phyloP scores from a whole-genome alignment of 495 filamentous ascomycete species.

The Xylaria sp. region DNA sequence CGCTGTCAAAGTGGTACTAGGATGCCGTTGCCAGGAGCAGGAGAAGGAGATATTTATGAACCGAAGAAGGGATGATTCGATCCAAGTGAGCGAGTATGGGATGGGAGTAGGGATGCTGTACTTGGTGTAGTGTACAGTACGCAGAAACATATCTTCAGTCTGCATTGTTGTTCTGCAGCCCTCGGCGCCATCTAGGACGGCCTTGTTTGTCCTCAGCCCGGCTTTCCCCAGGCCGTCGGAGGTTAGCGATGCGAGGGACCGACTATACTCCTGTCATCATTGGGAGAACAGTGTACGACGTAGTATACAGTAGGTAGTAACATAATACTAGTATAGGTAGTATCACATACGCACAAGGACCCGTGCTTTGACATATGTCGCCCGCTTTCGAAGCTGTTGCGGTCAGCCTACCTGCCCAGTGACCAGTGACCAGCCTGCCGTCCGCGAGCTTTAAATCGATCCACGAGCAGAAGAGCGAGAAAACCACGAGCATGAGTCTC shows the following conservation, averaged over 20 bases:
- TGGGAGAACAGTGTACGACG: not conserved
- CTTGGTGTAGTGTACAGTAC: not conserved
- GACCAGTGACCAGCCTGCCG: not conserved
- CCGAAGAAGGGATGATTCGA: not conserved
- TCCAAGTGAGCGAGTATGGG: too few relatives aligned
- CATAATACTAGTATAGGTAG: too few relatives aligned
- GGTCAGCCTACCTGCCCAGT: not conserved
- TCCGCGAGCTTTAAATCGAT: not conserved
- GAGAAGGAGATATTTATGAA: not conserved
- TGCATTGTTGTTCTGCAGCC: not conserved
- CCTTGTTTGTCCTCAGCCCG: not conserved
- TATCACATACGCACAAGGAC: too few relatives aligned
- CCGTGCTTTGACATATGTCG: not conserved
- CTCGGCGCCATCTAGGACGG: constrained; percentile 3
- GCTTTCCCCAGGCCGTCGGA: constrained; percentile 7
- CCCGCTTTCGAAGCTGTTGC: not conserved
- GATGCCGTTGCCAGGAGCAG: not conserved
- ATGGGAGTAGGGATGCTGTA: not conserved
- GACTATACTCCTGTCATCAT: not conserved
- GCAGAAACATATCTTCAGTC: not conserved
- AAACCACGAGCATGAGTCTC: too few relatives aligned
- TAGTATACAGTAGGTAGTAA: too few relatives aligned
- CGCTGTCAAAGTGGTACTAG: not conserved
- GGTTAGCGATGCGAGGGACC: not conserved
- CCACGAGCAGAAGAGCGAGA: too few relatives aligned